Evolutionary conservation across 306 rosid species (phyloP).

Genomic region (Cicer pinnatifidum): DNA sequence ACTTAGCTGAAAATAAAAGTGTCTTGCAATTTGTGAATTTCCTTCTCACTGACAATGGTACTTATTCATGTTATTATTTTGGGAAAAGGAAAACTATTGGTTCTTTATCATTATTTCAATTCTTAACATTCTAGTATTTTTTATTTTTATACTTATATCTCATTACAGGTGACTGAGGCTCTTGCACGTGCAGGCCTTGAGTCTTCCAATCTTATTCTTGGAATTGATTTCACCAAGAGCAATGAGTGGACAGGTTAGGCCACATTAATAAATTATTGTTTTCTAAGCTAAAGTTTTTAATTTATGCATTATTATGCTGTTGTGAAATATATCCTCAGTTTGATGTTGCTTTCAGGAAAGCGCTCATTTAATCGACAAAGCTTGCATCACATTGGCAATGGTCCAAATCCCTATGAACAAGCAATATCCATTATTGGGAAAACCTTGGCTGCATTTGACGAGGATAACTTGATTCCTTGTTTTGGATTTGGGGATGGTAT

Average conservation of each 20-base stretch:
- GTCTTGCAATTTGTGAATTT: slow-evolving; percentile 30
- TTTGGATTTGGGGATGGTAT: slow-evolving; percentile 97
- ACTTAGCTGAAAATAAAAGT: slow-evolving; percentile 8
- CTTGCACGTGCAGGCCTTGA: slow-evolving; percentile 94
- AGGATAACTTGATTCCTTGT: slow-evolving; percentile 94
- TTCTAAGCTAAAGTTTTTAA: slow-evolving; percentile 7
- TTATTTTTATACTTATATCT: slow-evolving; percentile 1
- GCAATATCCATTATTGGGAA: slow-evolving; percentile 93
- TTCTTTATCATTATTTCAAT: slow-evolving; percentile 2
- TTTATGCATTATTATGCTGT: slow-evolving; percentile 21
- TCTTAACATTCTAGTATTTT: slow-evolving; percentile 22
- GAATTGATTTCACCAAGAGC: slow-evolving; percentile 95
- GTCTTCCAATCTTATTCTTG: slow-evolving; percentile 94
- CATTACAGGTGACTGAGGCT: slow-evolving; percentile 84
- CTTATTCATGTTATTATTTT: slow-evolving; percentile 35
- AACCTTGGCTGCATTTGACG: slow-evolving; percentile 85
- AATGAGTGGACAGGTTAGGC: slow-evolving; percentile 95
- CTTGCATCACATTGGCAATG: slow-evolving; percentile 82
- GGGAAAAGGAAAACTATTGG: background rate
- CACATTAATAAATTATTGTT: slow-evolving; percentile 4
- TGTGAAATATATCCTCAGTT: slow-evolving; percentile 51
- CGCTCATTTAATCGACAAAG: slow-evolving; percentile 68
- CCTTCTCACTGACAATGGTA: slow-evolving; percentile 17
- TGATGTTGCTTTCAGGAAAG: slow-evolving; percentile 60
- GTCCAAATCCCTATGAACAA: slow-evolving; percentile 84